Percentiles rank a stretch among this genome's conserved stretches.
phyloP scores from a whole-genome alignment of 202 grass and related monocot species.

The Schoenoplectus triqueter region DNA sequence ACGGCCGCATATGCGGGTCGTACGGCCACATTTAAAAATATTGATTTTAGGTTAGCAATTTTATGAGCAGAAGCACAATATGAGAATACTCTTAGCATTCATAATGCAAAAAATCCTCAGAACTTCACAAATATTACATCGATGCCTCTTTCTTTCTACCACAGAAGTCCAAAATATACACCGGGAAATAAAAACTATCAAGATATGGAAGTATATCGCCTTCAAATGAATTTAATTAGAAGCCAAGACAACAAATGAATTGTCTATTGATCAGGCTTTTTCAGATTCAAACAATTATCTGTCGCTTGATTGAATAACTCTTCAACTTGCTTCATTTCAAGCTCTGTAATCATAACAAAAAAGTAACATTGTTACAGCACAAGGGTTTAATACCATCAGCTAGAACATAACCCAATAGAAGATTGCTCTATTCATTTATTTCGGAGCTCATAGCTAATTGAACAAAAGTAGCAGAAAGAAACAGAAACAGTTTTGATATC shows the following conservation, averaged over 20 bases:
- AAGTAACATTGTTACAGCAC: not conserved
- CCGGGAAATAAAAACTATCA: not conserved
- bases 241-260: not conserved
- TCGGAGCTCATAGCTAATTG: not conserved
- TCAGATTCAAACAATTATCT: slow-evolving; percentile 90
- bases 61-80: not conserved
- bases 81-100: not conserved
- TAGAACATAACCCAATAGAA: not conserved
- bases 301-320: slow-evolving; percentile 84
- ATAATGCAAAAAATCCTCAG: not conserved
- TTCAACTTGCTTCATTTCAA: slow-evolving; percentile 74
- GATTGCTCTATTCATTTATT: not conserved
- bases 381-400: not conserved
- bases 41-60: not conserved
- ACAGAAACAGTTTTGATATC: not conserved
- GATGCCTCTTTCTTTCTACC: not conserved
- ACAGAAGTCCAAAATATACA: not conserved
- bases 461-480: not conserved
- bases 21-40: too few relatives aligned
- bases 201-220: not conserved
- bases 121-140: not conserved
- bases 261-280: slow-evolving; percentile 63
- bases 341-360: slow-evolving; percentile 52
- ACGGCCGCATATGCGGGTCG: too few relatives aligned
- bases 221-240: not conserved